Conservation (phyloP, 176 grass and related monocot species). For the Bonia amplexicaulis region DNA sequence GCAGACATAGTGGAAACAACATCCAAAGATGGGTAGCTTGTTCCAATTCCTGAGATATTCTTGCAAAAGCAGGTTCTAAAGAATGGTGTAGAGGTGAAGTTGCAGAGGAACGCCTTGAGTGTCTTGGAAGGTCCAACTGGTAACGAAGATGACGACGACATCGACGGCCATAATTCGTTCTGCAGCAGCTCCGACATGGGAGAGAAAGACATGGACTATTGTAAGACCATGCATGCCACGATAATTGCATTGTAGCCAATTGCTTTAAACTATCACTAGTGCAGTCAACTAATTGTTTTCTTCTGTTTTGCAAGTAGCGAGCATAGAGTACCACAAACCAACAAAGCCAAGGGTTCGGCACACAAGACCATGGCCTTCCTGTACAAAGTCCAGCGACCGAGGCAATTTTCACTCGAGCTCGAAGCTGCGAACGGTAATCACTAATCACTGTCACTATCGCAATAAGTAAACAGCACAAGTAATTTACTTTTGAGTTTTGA, state of each 20-base stretch:
- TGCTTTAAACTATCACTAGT: background rate
- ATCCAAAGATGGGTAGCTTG: background rate
- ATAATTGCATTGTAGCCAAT: background rate
- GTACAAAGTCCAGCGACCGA: conserved; percentile 47
- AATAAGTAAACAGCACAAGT: background rate
- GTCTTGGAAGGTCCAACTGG: conserved; percentile 79
- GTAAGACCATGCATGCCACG: conserved; percentile 27
- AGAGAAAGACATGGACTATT: conserved; percentile 64
- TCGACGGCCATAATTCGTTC: conserved; percentile 52
- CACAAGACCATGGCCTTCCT: conserved; percentile 56
- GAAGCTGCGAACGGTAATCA: conserved; percentile 52
- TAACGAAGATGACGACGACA: conserved; percentile 42
- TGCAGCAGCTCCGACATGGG: conserved; percentile 68
- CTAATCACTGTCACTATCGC: background rate
- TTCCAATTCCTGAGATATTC: background rate
- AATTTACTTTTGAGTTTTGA: background rate
- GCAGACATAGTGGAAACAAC: background rate
- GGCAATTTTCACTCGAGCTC: conserved; percentile 30
- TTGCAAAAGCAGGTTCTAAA: conserved; percentile 55
- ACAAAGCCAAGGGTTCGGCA: conserved; percentile 72
- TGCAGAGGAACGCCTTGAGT: conserved; percentile 81
- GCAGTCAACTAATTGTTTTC: background rate
- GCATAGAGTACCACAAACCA: conserved; percentile 62
- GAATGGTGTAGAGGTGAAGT: conserved; percentile 83
- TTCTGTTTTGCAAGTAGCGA: conserved; percentile 34